These are phyloP conservation scores for Capsella bursapastoris DNA, from an alignment of 345 rosid species.

Conservation along the genomic window DNA sequence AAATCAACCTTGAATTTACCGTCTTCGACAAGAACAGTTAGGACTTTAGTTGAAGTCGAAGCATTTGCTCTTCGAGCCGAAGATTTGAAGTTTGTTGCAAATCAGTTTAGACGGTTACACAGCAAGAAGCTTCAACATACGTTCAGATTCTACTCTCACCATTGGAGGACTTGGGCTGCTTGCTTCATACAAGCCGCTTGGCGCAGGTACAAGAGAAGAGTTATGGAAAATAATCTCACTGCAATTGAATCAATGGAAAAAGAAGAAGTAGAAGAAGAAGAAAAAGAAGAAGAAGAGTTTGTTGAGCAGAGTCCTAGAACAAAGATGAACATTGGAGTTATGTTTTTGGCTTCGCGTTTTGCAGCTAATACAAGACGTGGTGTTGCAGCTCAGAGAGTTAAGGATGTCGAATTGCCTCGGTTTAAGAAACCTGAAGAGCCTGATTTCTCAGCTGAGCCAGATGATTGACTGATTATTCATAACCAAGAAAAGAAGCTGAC, in stretches of 20 bases:
- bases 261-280: slow-evolving; percentile 29
- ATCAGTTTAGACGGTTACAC: slow-evolving; percentile 87
- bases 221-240: slow-evolving; percentile 53
- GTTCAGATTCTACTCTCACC: slow-evolving; percentile 85
- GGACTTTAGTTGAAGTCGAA: slow-evolving; percentile 83
- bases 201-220: slow-evolving; percentile 74
- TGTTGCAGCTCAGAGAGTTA: slow-evolving; percentile 63
- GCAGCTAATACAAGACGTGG: slow-evolving; percentile 73
- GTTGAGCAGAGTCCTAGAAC: slow-evolving; percentile 42
- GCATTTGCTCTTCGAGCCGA: slow-evolving; percentile 93
- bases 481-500: slow-evolving; percentile 8
- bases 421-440: slow-evolving; percentile 84
- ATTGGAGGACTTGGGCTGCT: slow-evolving; percentile 97
- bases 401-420: slow-evolving; percentile 57
- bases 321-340: slow-evolving; percentile 54
- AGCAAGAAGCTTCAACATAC: slow-evolving; percentile 97
- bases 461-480: slow-evolving; percentile 44
- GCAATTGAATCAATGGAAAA: slow-evolving; percentile 51
- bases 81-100: slow-evolving; percentile 90
- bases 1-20: slow-evolving; percentile 76
- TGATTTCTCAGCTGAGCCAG: slow-evolving; percentile 65
- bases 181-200: slow-evolving; percentile 96
- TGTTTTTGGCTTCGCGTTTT: slow-evolving; percentile 69
- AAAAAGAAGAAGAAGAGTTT: slow-evolving; percentile 24
- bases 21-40: slow-evolving; percentile 90